Percentiles rank a stretch among this genome's conserved stretches.
phyloP scores from a whole-genome alignment of 306 rosid species.

The Medicago ruthenica region DNA sequence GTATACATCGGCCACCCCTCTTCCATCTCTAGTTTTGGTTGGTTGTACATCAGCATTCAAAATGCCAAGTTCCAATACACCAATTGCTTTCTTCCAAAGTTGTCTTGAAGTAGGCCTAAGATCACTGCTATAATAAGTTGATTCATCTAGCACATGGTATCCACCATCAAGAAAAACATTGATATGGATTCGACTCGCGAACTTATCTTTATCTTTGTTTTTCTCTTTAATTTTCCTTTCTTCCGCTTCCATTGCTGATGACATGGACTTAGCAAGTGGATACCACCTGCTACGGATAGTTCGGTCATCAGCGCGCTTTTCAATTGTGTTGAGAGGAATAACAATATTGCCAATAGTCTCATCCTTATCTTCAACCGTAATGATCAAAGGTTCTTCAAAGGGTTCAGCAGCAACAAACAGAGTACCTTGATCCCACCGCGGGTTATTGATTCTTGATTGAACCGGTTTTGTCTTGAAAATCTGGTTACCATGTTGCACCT shows the following conservation, averaged over 20 bases:
- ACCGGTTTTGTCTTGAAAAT: conserved; percentile 56
- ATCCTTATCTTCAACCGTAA: conserved; percentile 89
- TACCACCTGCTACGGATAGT: conserved; percentile 58
- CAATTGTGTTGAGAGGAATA: conserved; percentile 56
- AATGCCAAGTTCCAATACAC: conserved; percentile 87
- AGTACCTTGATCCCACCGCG: conserved; percentile 71
- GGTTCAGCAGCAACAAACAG: conserved; percentile 91
- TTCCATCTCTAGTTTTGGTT: conserved; percentile 71
- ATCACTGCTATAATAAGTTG: conserved; percentile 89
- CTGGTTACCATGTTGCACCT: conserved; percentile 80
- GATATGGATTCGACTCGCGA: conserved; percentile 70
- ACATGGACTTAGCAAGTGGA: conserved; percentile 62
- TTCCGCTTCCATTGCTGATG: conserved; percentile 74
- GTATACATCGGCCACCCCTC: conserved; percentile 71
- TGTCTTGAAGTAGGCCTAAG: conserved; percentile 74
- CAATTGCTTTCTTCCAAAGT: conserved; percentile 82
- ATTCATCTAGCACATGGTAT: conserved; percentile 92
- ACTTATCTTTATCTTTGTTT: conserved; percentile 62
- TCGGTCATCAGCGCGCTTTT: conserved; percentile 75
- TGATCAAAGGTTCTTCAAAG: conserved; percentile 74
- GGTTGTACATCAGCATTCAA: conserved; percentile 70
- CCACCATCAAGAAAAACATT: conserved; percentile 83
- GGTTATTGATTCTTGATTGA: conserved; percentile 59
- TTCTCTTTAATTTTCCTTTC: conserved; percentile 50
- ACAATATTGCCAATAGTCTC: conserved; percentile 71